Conservation (phyloP, 257 asterid genomes). For the Linderniella brevidens region DNA sequence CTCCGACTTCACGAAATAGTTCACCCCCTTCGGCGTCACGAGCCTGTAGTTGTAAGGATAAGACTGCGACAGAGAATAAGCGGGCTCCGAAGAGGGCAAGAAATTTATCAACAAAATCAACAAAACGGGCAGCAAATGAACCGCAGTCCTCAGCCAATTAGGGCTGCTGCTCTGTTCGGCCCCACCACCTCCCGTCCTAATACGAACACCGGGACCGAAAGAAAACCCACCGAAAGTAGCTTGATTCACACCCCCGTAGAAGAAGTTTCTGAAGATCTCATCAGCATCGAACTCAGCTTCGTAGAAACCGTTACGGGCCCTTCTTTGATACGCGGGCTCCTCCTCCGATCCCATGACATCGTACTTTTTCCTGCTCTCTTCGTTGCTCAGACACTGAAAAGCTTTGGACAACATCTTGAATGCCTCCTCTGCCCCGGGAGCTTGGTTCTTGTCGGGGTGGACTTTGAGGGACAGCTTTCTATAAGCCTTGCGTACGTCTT, state of each 20-base stretch:
- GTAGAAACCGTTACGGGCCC: constrained; percentile 46
- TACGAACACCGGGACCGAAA: constrained; percentile 71
- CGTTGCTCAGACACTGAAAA: constrained; percentile 78
- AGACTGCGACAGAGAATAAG: constrained; percentile 42
- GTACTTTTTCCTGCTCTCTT: constrained; percentile 53
- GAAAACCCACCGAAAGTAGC: constrained; percentile 69
- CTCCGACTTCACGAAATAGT: constrained; percentile 48
- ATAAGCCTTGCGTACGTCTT: constrained; percentile 73
- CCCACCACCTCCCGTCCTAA: constrained; percentile 52
- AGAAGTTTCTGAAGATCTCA: constrained; percentile 89
- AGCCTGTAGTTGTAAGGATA: constrained; percentile 32
- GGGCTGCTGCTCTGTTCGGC: constrained; percentile 48
- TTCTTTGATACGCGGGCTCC: constrained; percentile 49
- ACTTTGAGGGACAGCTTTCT: constrained; percentile 80
- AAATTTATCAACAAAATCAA: constrained; percentile 62
- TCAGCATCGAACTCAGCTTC: constrained; percentile 70
- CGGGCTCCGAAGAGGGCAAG: constrained; percentile 74
- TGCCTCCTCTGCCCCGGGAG: constrained; percentile 96
- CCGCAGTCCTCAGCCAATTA: constrained; percentile 34
- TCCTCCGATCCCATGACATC: constrained; percentile 64
- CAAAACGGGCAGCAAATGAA: constrained; percentile 66
- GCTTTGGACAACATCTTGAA: constrained; percentile 90
- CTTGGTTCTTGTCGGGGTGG: constrained; percentile 90
- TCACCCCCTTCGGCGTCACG: constrained; percentile 64
- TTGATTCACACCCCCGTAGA: constrained; percentile 71